Conservation (phyloP, 805 yeast species). For the Candida easanensis region DNA sequence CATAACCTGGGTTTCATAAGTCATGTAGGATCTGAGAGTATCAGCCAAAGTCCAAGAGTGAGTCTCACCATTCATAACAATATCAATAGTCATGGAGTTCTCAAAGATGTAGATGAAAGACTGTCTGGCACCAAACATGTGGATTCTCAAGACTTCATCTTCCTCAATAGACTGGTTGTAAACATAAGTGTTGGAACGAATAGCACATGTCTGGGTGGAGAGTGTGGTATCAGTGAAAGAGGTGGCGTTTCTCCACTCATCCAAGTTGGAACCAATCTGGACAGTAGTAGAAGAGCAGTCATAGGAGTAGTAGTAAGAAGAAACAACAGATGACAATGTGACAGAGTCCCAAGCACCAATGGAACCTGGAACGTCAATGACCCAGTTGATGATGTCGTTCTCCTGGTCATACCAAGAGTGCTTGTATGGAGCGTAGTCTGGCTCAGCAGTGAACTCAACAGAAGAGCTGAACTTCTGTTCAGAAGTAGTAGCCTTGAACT, state of each 20-base stretch:
- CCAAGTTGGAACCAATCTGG: neutral
- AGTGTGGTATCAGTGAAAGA: neutral
- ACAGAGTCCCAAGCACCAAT: constrained; percentile 3
- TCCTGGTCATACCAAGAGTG: neutral
- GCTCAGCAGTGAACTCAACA: neutral
- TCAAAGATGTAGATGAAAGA: neutral
- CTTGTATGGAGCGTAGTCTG: neutral
- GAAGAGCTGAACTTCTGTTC: neutral
- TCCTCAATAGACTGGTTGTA: constrained; percentile 1
- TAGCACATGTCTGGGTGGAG: neutral
- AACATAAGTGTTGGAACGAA: neutral
- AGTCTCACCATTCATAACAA: neutral
- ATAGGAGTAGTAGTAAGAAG: neutral
- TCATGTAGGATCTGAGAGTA: neutral
- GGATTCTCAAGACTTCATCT: constrained; percentile 1
- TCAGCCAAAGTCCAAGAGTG: neutral
- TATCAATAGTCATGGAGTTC: neutral
- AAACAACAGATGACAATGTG: neutral
- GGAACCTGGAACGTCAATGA: constrained; percentile 1
- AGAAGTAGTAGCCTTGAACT: neutral
- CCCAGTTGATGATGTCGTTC: neutral
- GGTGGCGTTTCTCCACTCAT: constrained; percentile 1
- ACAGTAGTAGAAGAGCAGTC: neutral
- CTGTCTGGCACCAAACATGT: neutral
- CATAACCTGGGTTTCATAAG: neutral